Conservation (phyloP, 2,329 filamentous ascomycete species). For the Chalaropsis ovoidea region DNA sequence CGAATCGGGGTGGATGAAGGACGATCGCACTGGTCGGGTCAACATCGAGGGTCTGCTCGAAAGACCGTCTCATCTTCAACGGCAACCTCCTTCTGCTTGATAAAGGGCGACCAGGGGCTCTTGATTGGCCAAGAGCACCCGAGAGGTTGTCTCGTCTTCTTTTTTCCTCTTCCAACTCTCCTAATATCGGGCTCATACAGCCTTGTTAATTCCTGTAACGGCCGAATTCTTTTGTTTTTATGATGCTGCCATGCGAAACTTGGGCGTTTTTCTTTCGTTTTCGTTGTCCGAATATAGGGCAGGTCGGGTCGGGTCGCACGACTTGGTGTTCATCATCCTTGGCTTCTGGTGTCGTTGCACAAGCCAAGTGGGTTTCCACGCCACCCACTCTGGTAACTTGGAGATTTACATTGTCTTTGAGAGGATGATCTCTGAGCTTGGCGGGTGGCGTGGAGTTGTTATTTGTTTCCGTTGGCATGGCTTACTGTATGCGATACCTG, state of each 20-base stretch:
- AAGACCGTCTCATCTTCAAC: slow-evolving; percentile 36
- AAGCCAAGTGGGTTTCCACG: slow-evolving; percentile 9
- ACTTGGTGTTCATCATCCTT: slow-evolving; percentile 1
- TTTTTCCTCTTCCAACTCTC: not conserved
- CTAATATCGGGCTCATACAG: not conserved
- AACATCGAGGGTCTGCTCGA: slow-evolving; percentile 55
- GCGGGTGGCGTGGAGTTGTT: slow-evolving; percentile 1
- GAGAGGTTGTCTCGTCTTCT: slow-evolving; percentile 9
- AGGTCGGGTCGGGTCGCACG: not conserved
- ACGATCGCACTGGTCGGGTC: slow-evolving; percentile 45
- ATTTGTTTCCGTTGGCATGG: not conserved
- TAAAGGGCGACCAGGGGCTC: not conserved
- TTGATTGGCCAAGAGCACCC: not conserved
- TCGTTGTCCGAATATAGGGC: not conserved
- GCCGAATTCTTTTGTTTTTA: slow-evolving; percentile 4
- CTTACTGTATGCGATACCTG: not conserved
- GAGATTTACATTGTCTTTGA: not conserved
- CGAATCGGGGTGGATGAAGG: slow-evolving; percentile 34
- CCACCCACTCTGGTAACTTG: not conserved
- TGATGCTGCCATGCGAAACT: not conserved
- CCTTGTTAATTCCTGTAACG: slow-evolving; percentile 10
- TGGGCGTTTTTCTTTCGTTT: not conserved
- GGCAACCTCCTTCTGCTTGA: slow-evolving; percentile 27
- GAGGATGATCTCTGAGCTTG: slow-evolving; percentile 5
- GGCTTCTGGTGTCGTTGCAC: slow-evolving; percentile 4